Evolutionary conservation across 2,329 filamentous ascomycete genomes (phyloP).

Genomic region (Rhinocladiella mackenziei): DNA sequence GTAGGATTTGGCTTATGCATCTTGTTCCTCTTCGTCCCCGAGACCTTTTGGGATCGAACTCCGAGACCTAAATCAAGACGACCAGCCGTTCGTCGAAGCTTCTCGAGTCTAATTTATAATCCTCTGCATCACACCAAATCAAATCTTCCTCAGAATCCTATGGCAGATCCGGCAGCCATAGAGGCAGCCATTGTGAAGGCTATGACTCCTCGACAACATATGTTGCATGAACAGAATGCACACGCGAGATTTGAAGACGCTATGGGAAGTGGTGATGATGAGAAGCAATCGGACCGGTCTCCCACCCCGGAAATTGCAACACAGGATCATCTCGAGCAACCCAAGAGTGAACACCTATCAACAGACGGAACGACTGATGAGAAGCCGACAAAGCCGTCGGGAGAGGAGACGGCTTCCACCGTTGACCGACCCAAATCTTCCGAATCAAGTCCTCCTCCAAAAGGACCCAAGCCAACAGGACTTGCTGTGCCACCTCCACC

Average conservation of each 20-base stretch:
- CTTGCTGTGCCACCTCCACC: conserved; percentile 13
- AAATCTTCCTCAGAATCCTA: conserved; percentile 3
- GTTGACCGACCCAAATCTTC: background rate
- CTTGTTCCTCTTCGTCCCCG: conserved; percentile 86
- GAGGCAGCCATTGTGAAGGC: conserved; percentile 12
- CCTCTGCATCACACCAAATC: conserved; percentile 15
- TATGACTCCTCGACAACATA: conserved; percentile 20
- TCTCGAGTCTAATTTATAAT: conserved; percentile 27
- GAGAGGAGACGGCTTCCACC: background rate
- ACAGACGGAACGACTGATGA: conserved; percentile 6
- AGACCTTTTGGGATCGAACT: conserved; percentile 91
- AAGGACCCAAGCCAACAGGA: conserved; percentile 18
- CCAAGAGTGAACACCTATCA: no score
- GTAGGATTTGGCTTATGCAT: conserved; percentile 66
- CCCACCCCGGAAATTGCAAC: background rate
- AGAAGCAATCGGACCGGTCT: background rate
- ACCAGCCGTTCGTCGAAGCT: conserved; percentile 29
- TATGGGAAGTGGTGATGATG: background rate
- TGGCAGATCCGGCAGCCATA: conserved; percentile 1
- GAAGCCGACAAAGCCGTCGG: background rate
- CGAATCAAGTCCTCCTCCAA: conserved; percentile 5
- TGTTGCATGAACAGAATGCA: conserved; percentile 18
- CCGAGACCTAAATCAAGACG: conserved; percentile 52
- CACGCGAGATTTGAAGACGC: conserved; percentile 21
- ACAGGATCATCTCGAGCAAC: background rate